Conservation (phyloP, 2,329 filamentous ascomycete genomes). For the Fusarium aywerte region DNA sequence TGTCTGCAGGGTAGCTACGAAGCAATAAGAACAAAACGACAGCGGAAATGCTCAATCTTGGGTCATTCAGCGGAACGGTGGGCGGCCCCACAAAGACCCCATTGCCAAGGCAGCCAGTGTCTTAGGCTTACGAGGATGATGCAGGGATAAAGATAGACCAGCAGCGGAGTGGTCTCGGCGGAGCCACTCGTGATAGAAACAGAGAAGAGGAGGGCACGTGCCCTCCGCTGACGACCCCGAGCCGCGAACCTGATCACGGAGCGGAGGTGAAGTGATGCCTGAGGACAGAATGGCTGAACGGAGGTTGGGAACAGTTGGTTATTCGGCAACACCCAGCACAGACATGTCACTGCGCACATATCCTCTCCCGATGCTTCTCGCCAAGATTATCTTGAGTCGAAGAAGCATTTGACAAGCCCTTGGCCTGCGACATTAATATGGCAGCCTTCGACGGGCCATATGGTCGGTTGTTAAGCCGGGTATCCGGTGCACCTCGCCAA, state of each 20-base stretch:
- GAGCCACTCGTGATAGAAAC: conserved; percentile 26
- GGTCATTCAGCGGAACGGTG: conserved; percentile 32
- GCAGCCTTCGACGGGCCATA: conserved; percentile 1
- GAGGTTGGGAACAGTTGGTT: conserved; percentile 1
- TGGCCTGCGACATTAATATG: conserved; percentile 23
- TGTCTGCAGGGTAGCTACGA: conserved; percentile 6
- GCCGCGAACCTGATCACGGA: conserved; percentile 12
- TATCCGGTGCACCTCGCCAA: conserved; percentile 12
- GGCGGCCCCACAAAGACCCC: conserved; percentile 32
- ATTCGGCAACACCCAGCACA: background rate
- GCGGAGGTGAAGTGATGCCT: conserved; percentile 21
- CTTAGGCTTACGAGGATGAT: conserved; percentile 11
- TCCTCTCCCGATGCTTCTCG: conserved; percentile 3
- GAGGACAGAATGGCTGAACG: background rate
- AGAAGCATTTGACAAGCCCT: conserved; percentile 42
- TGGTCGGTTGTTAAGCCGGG: conserved; percentile 1
- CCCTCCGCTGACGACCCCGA: conserved; percentile 28
- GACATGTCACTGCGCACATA: conserved; percentile 18
- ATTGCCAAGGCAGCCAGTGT: conserved; percentile 32
- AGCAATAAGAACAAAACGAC: conserved; percentile 5
- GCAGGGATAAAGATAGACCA: conserved; percentile 13
- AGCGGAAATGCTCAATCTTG: conserved; percentile 8
- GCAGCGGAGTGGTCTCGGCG: conserved; percentile 31
- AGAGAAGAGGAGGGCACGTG: conserved; percentile 29
- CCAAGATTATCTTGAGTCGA: conserved; percentile 18